These are phyloP conservation scores for Vigna mungo DNA, from an alignment of 306 rosid species.

Conservation along the genomic window DNA sequence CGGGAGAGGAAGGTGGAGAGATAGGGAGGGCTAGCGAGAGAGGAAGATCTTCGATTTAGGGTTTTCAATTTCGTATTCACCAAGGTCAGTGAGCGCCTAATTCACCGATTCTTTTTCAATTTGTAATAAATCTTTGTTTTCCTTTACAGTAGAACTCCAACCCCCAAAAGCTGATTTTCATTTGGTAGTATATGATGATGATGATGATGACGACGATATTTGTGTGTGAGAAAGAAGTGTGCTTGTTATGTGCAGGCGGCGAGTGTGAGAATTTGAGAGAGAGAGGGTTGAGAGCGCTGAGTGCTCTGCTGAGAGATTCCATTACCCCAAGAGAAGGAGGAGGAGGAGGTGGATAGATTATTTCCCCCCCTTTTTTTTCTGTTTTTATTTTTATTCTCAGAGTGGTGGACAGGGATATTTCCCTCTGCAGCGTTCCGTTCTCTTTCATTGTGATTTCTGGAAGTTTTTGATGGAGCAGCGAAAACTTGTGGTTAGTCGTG, in stretches of 20 bases:
- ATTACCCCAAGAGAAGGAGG: conserved; percentile 28
- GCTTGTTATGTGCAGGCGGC: conserved; percentile 90
- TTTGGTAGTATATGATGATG: conserved; percentile 59
- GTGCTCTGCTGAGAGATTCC: conserved; percentile 54
- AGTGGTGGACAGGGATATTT: conserved; percentile 51
- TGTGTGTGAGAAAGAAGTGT: conserved; percentile 94
- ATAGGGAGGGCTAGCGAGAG: conserved; percentile 26
- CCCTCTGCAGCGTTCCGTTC: conserved; percentile 39
- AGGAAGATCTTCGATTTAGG: conserved; percentile 58
- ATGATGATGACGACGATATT: conserved; percentile 44
- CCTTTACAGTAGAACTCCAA: conserved; percentile 40
- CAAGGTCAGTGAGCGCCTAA: conserved; percentile 83
- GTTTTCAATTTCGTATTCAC: conserved; percentile 52
- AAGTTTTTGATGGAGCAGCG: conserved; percentile 77
- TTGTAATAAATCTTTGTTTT: conserved; percentile 23
- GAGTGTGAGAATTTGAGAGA: conserved; percentile 89
- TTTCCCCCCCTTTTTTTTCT: conserved; percentile 20
- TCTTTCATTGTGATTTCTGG: conserved; percentile 33
- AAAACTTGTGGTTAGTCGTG: conserved; percentile 83
- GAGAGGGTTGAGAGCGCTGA: conserved; percentile 70
- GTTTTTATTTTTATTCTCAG: background rate
- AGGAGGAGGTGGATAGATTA: conserved; percentile 56
- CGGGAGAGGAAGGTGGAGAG: conserved; percentile 44
- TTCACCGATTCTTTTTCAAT: conserved; percentile 39
- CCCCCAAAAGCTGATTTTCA: conserved; percentile 61